Evolutionary conservation across 306 rosid genomes (phyloP).

Genomic region (Notholithocarpus densiflorus): DNA sequence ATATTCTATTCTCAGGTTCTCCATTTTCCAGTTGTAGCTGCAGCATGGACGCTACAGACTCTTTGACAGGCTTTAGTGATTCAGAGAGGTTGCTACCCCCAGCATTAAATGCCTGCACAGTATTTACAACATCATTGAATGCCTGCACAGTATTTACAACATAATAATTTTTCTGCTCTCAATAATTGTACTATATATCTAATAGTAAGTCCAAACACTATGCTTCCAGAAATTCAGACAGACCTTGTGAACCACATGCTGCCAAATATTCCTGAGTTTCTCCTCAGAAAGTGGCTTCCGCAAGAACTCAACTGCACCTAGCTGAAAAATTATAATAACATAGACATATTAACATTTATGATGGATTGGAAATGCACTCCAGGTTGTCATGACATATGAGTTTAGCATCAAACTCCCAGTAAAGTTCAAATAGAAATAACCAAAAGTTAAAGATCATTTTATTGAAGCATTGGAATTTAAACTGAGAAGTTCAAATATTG

Average conservation of each 20-base stretch:
- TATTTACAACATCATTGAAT: conserved; percentile 53
- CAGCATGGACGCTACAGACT: conserved; percentile 50
- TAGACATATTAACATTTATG: conserved; percentile 10
- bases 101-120: conserved; percentile 83
- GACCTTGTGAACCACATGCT: conserved; percentile 99
- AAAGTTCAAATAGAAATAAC: neutral
- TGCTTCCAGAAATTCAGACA: conserved; percentile 19
- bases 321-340: conserved; percentile 50
- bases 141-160: conserved; percentile 61
- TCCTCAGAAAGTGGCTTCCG: conserved; percentile 87
- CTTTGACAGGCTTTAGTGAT: conserved; percentile 65
- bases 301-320: conserved; percentile 91
- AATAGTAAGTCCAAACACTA: conserved; percentile 5
- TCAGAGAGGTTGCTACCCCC: conserved; percentile 43
- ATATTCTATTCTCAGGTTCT: conserved; percentile 23
- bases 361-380: conserved; percentile 1
- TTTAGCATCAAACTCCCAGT: neutral
- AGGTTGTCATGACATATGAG: neutral
- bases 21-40: conserved; percentile 46
- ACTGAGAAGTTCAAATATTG: no score
- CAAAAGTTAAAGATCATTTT: neutral
- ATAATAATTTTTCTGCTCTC: conserved; percentile 28
- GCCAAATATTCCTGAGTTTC: conserved; percentile 93
- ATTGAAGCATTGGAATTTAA: no score
- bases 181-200: neutral